These are phyloP conservation scores for Fraxinus angustifolia DNA, from an alignment of 305 asterid genomes.

Conservation along the genomic window DNA sequence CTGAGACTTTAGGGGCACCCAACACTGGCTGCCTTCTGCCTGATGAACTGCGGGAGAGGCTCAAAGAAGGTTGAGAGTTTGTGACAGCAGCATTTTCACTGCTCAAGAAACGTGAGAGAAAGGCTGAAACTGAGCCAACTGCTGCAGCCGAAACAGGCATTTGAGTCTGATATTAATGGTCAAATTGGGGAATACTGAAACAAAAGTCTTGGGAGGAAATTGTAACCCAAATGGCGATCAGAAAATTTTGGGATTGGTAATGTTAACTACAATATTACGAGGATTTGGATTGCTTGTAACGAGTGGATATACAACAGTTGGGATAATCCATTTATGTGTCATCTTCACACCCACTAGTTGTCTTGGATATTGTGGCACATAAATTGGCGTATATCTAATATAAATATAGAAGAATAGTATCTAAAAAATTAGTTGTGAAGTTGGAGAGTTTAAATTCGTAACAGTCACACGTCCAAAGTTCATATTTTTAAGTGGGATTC, in stretches of 20 bases:
- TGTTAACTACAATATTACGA: background rate
- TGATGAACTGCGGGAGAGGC: slow-evolving; percentile 28
- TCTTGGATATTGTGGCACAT: background rate
- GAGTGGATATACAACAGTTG: background rate
- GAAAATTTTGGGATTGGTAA: background rate
- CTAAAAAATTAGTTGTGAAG: no score
- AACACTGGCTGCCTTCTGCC: slow-evolving; percentile 37
- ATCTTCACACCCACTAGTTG: background rate
- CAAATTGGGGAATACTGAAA: background rate
- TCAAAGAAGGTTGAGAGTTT: slow-evolving; percentile 26
- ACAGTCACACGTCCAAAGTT: no score
- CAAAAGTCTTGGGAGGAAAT: background rate
- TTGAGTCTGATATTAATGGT: slow-evolving; percentile 12
- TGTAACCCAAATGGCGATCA: background rate
- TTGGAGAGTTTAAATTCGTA: no score
- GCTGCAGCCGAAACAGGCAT: slow-evolving; percentile 48
- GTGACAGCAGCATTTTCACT: slow-evolving; percentile 26
- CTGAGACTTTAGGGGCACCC: slow-evolving; percentile 44
- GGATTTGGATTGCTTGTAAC: background rate
- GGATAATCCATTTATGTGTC: background rate
- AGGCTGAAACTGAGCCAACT: slow-evolving; percentile 45
- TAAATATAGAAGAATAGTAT: no score
- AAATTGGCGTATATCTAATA: background rate
- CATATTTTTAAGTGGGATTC: no score
- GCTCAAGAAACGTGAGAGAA: slow-evolving; percentile 36